Conservation (phyloP, 2,329 filamentous ascomycete species). For the Monosporascus sp. region DNA sequence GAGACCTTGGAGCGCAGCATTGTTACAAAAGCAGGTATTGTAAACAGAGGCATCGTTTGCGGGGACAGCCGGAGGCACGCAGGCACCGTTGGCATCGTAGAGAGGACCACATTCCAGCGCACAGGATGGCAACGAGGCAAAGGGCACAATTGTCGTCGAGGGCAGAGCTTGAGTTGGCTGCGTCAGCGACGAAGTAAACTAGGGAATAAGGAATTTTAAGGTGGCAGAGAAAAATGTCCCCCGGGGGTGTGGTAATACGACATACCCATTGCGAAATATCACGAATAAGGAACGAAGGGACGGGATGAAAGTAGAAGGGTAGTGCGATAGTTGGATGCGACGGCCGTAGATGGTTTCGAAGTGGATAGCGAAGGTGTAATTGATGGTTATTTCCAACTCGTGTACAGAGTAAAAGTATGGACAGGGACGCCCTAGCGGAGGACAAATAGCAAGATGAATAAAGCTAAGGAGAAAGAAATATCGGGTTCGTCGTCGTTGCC, state of each 20-base stretch:
- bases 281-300: not conserved
- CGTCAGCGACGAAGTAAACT: not conserved
- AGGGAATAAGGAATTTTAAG: not conserved
- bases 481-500: too few relatives aligned
- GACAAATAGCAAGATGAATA: too few relatives aligned
- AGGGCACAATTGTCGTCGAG: constrained; percentile 51
- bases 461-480: too few relatives aligned
- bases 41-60: constrained; percentile 49
- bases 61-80: constrained; percentile 55
- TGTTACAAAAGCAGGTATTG: constrained; percentile 69
- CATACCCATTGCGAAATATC: not conserved
- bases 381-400: too few relatives aligned
- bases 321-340: too few relatives aligned
- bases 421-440: too few relatives aligned
- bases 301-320: too few relatives aligned
- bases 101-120: constrained; percentile 55
- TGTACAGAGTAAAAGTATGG: too few relatives aligned
- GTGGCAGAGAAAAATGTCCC: not conserved
- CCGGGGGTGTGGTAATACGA: not conserved
- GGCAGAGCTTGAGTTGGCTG: constrained; percentile 10
- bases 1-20: constrained; percentile 54
- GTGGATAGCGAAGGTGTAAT: too few relatives aligned
- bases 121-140: constrained; percentile 57
- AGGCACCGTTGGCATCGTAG: constrained; percentile 66
- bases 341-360: too few relatives aligned